Base-by-base conservation (phyloP, 2,329 filamentous ascomycete genomes). In the Colletotrichum falcatum region DNA sequence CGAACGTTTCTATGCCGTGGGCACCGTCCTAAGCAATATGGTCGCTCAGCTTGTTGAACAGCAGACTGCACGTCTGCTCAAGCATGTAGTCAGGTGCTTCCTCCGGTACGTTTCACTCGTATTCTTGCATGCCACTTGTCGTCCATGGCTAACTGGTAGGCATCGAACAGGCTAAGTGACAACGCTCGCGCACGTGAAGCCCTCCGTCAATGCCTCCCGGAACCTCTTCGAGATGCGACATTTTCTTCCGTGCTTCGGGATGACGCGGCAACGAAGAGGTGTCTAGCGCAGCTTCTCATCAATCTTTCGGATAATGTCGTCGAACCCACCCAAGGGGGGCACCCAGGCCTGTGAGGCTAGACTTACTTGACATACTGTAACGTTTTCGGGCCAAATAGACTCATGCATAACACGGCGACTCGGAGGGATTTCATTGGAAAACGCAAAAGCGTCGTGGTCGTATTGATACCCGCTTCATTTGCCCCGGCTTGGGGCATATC, bases 21-120 rank as follows among this genome's bases (percentile, higher is more conserved):
- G 96, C 7, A 99, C 96, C 1, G 96, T 99, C 7, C 85, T 99
- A 48, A 97, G 94, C 84, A 99, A 98, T 79, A 99, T 99, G 96
- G 96, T 99, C 67, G 94, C 92, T 63, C 95, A 98, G 83, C 88
- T 99, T 46, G 96, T 98, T 48, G 96, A 99, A 82, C 95, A 97
- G 78, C 96, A 99, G 83, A 99, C 96, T 1, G 96, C 97, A 37
- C 89, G 96, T 62, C 87, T 99, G 56, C 89, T 99, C 30, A 99
- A 99, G 88, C 96, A 99, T 79, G 96, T 99, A 67, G 96, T 99
- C 42, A 88, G 96, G 75, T 99, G 96, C 83, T 99, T 99, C 81
- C 88, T 99, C 78, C 90, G 96, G 94, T 97, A 85, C 76, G 90
- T 26, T 14, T 14, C 26, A 20, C 33, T 26, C 20, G n/a, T 42